A percentile compares a stretch with the other conserved stretches of the same genome.
Conservation (phyloP, 2,329 filamentous ascomycete genomes). For the Diplodia seriata region DNA sequence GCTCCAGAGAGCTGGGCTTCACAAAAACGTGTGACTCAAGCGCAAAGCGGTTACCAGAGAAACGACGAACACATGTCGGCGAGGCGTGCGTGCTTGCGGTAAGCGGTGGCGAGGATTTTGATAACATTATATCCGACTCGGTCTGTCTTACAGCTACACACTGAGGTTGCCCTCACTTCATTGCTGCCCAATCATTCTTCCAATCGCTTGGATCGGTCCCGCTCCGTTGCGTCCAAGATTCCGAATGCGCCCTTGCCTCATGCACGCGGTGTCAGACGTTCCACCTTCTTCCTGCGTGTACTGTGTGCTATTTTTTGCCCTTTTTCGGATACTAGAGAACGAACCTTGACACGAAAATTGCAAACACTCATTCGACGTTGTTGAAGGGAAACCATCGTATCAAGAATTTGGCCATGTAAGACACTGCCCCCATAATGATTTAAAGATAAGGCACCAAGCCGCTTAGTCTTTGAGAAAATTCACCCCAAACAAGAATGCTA, state of each 20-base stretch:
- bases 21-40: neutral
- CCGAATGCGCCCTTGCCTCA: constrained; percentile 25
- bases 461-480: neutral
- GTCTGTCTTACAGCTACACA: constrained; percentile 4
- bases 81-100: neutral
- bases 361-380: neutral
- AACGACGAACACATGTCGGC: neutral
- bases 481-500: constrained; percentile 12
- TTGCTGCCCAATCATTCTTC: constrained; percentile 9
- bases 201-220: neutral
- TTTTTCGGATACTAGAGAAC: neutral
- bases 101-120: neutral
- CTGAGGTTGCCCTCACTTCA: neutral
- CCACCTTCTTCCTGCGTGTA: neutral
- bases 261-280: neutral
- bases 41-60: neutral
- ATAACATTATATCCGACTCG: constrained; percentile 9
- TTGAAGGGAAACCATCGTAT: neutral
- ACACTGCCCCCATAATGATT: neutral
- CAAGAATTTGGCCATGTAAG: neutral
- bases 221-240: neutral
- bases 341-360: neutral
- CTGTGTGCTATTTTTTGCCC: neutral
- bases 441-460: constrained; percentile 10
- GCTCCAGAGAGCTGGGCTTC: neutral